A percentile compares a stretch with the other conserved stretches of the same genome.
Conservation (phyloP, 495 filamentous ascomycete genomes). For the Lasiosphaeria hispida region DNA sequence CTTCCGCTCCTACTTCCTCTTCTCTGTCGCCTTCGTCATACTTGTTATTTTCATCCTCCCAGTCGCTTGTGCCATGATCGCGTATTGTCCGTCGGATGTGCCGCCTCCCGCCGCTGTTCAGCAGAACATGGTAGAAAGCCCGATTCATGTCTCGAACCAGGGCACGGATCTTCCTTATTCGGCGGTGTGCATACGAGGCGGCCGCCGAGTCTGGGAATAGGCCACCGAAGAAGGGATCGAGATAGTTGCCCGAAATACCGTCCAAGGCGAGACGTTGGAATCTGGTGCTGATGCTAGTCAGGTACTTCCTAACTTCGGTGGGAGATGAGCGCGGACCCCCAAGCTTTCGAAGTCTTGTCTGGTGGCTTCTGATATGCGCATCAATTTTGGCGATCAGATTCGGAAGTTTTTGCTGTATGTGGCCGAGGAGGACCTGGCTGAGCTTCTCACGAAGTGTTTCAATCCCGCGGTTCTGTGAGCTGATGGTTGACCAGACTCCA, state of each 20-base stretch:
- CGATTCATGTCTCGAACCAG: constrained; percentile 21
- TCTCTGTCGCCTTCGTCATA: not conserved
- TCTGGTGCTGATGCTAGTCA: constrained; percentile 25
- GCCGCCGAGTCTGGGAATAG: not conserved
- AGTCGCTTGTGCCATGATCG: no score
- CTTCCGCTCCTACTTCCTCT: not conserved
- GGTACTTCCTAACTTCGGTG: constrained; percentile 24
- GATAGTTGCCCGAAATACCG: constrained; percentile 29
- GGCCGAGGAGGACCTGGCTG: constrained; percentile 26
- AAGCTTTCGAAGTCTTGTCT: constrained; percentile 20
- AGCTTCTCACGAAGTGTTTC: constrained; percentile 32
- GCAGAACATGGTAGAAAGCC: constrained; percentile 23
- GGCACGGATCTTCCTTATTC: constrained; percentile 20
- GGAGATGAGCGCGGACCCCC: constrained; percentile 26
- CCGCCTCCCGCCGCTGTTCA: constrained; percentile 14
- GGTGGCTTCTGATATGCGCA: constrained; percentile 15
- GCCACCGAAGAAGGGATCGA: constrained; percentile 29
- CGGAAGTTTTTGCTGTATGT: constrained; percentile 28
- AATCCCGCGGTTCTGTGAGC: constrained; percentile 24
- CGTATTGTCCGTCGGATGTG: constrained; percentile 21
- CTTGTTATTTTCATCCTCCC: no score
- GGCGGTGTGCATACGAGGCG: not conserved
- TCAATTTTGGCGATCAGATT: constrained; percentile 28
- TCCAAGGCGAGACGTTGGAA: constrained; percentile 28
- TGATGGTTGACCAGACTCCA: constrained; percentile 36